Conservation (phyloP, 495 filamentous ascomycete genomes). For the Penicillium paxilli region DNA sequence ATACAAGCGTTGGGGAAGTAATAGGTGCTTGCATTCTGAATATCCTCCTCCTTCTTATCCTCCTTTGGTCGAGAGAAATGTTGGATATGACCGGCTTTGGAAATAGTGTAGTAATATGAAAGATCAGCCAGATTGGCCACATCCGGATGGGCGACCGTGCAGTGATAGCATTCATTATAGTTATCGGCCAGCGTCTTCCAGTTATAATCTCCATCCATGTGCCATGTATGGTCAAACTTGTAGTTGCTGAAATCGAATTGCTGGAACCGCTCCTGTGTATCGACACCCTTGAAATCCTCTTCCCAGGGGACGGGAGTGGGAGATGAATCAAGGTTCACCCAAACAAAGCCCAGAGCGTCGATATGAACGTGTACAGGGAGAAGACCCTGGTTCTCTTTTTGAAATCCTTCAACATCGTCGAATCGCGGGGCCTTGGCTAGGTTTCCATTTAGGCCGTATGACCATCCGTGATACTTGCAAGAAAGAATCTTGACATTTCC, state of each 20-base stretch:
- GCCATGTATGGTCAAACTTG: conserved; percentile 50
- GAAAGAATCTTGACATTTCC: conserved; percentile 51
- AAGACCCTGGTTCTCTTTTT: conserved; percentile 50
- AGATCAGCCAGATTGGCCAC: conserved; percentile 44
- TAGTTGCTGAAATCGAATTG: conserved; percentile 49
- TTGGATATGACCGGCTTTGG: conserved; percentile 38
- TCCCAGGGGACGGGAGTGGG: conserved; percentile 45
- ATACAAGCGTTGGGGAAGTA: conserved; percentile 51
- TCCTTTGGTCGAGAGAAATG: conserved; percentile 41
- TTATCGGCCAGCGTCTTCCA: conserved; percentile 57
- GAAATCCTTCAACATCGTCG: conserved; percentile 52
- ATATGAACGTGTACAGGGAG: conserved; percentile 46
- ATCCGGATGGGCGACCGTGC: conserved; percentile 48
- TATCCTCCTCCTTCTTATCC: conserved; percentile 34
- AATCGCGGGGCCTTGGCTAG: conserved; percentile 59
- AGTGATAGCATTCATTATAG: conserved; percentile 59
- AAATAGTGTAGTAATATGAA: conserved; percentile 41
- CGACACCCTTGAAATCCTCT: conserved; percentile 45
- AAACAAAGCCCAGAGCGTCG: conserved; percentile 49
- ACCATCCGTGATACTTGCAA: conserved; percentile 64
- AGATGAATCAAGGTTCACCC: conserved; percentile 50
- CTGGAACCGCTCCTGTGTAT: conserved; percentile 40
- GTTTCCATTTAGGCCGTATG: conserved; percentile 56
- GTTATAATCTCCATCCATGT: conserved; percentile 51
- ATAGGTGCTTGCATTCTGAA: conserved; percentile 45